Evolutionary conservation across 768 basidiomycete genomes (phyloP).

Genomic region (Podaxis sp.): DNA sequence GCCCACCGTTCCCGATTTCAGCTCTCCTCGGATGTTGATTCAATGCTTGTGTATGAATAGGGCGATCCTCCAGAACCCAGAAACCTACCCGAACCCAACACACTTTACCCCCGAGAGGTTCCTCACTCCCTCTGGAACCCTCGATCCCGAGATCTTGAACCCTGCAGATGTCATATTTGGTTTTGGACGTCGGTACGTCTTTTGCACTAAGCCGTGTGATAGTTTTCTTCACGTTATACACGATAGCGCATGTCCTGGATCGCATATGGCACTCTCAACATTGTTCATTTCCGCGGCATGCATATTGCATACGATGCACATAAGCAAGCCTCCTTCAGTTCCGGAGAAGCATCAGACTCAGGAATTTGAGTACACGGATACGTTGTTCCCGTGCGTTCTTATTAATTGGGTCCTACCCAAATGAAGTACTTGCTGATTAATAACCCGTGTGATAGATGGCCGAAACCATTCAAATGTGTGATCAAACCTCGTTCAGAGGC

Average conservation of each 20-base stretch:
- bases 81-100: constrained; percentile 27
- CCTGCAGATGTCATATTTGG: constrained; percentile 35
- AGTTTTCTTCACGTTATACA: neutral
- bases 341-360: constrained; percentile 13
- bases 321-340: constrained; percentile 26
- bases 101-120: constrained; percentile 43
- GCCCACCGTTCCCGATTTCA: neutral
- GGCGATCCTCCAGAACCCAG: constrained; percentile 29
- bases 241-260: constrained; percentile 17
- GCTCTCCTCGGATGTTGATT: neutral
- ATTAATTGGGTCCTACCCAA: no score
- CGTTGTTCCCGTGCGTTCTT: constrained; percentile 16
- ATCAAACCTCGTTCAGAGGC: constrained; percentile 28
- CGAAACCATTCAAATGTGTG: constrained; percentile 26
- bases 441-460: constrained; percentile 17
- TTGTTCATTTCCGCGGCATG: constrained; percentile 27
- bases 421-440: neutral
- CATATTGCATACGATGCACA: constrained; percentile 30
- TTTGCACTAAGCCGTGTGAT: constrained; percentile 21
- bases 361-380: constrained; percentile 15
- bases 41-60: constrained; percentile 16
- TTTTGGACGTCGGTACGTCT: constrained; percentile 34
- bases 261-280: constrained; percentile 25
- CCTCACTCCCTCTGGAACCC: constrained; percentile 20
- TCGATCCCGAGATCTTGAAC: constrained; percentile 30